Base-by-base conservation (phyloP, 164 flowering plant species). In the Umbilicus rupestris region DNA sequence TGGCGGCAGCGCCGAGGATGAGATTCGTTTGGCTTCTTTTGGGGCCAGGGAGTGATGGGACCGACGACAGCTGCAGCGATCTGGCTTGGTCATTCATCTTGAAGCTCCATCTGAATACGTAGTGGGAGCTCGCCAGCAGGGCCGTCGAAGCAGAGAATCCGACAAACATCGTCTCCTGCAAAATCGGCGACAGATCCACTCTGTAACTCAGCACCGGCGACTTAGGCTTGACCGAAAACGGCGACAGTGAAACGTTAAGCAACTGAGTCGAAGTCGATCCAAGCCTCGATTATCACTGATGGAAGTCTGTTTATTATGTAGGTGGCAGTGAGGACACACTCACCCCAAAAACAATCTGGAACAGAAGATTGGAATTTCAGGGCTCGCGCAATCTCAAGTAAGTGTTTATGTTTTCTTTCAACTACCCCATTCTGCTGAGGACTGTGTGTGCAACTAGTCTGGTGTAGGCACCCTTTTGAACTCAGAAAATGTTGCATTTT, bases 221-320 rank as follows among this genome's bases (percentile, higher is more conserved):
- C 24, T 30, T 52, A 17, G 69, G 69, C 35, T 66, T 66, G 7
- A n/a, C 33, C 9, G 69, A 66, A 20, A 29, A 66, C 3, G 17
- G 30, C 0, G 69, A 66, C 20, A 66, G 62, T 1, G 78, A 66
- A 22, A 78, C 74, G 59, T 68, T 63, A 31, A 42, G 71, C 63
- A 26, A 1, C 11, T 19, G 16, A 68, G 64, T 70, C 66, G 20
- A 75, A 78, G 17, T 78, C 78, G 17, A 78, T 55, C 80, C 80
- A 78, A 1, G 68, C 66, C 22, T 69, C 74, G 11, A 72, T 72
- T 7, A 62, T 66, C 2, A n/a, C n/a, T n/a, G n/a, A n/a, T n/a
- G n/a, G n/a, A n/a, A n/a, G n/a, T n/a, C n/a, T n/a, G n/a, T n/a
- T n/a, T n/a, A n/a, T n/a, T n/a, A n/a, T n/a, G n/a, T n/a, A n/a